These are phyloP conservation scores for Glonium stellatum DNA, from an alignment of 495 filamentous ascomycete species.

Conservation along the genomic window DNA sequence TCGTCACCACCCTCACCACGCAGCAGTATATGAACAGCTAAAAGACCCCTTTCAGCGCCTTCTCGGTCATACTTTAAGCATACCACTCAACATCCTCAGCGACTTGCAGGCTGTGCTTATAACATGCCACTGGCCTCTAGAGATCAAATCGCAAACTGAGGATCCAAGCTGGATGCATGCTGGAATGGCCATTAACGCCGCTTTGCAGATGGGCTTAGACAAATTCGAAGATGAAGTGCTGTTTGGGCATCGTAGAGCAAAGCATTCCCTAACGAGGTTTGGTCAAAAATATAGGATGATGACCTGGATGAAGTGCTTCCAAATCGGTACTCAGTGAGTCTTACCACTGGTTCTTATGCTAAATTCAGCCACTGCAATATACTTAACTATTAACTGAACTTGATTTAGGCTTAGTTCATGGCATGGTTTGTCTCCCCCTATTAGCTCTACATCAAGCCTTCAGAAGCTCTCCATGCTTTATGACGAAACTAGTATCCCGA, in stretches of 20 bases:
- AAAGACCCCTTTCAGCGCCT: constrained; percentile 3
- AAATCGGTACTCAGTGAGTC: constrained; percentile 4
- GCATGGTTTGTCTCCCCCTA: constrained; percentile 3
- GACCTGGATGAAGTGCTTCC: constrained; percentile 18
- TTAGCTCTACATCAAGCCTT: constrained; percentile 1
- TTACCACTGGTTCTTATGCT: not conserved
- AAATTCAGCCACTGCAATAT: not conserved
- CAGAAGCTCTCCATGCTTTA: constrained; percentile 1
- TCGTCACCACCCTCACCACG: constrained; percentile 6
- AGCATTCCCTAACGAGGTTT: not conserved
- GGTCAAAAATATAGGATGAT: not conserved
- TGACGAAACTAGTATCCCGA: not conserved
- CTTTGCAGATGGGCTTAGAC: constrained; percentile 18
- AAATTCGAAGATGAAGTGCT: constrained; percentile 11
- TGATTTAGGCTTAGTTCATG: constrained; percentile 1
- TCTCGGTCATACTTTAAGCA: not conserved
- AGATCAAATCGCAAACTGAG: not conserved
- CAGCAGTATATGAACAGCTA: not conserved
- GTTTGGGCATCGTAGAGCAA: constrained; percentile 6
- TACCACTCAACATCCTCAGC: constrained; percentile 7
- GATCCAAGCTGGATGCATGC: constrained; percentile 14
- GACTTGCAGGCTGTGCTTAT: constrained; percentile 18
- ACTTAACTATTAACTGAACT: not conserved
- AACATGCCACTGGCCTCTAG: constrained; percentile 6
- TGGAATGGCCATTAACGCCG: constrained; percentile 15